Conservation (phyloP, 805 yeast genomes). For the Yarrowia alimentaria region DNA sequence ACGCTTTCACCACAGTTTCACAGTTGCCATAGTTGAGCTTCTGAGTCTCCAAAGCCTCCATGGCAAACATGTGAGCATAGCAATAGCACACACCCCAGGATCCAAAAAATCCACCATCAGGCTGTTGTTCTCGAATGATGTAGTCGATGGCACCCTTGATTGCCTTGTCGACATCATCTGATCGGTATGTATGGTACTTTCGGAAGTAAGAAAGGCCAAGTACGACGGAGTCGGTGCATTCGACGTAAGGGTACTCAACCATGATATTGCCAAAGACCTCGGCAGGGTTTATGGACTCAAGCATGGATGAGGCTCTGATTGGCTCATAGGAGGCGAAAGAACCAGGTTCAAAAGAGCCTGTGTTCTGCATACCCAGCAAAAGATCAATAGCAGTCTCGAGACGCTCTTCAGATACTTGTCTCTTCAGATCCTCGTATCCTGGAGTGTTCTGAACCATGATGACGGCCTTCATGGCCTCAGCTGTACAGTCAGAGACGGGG, state of each 20-base stretch:
- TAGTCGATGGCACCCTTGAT: constrained; percentile 72
- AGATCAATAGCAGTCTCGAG: constrained; percentile 74
- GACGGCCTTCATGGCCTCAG: constrained; percentile 91
- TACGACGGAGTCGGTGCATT: constrained; percentile 94
- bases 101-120: constrained; percentile 97
- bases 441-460: constrained; percentile 80
- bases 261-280: constrained; percentile 97
- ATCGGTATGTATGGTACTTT: constrained; percentile 61
- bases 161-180: constrained; percentile 63
- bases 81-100: constrained; percentile 97
- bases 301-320: constrained; percentile 71
- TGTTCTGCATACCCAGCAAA: constrained; percentile 71
- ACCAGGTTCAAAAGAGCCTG: constrained; percentile 76
- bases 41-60: constrained; percentile 81
- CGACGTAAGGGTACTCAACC: constrained; percentile 98
- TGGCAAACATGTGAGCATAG: constrained; percentile 96
- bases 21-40: constrained; percentile 63
- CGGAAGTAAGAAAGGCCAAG: constrained; percentile 81
- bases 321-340: constrained; percentile 90
- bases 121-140: constrained; percentile 62
- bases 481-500: constrained; percentile 95
- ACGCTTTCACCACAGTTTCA: constrained; percentile 64
- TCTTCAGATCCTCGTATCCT: constrained; percentile 48
- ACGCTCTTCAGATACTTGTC: constrained; percentile 53
- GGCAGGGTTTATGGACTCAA: constrained; percentile 88